Percentiles rank a stretch among this genome's conserved stretches.
Conservation (phyloP, 768 basidiomycete species). For the Tulasnella sp. region DNA sequence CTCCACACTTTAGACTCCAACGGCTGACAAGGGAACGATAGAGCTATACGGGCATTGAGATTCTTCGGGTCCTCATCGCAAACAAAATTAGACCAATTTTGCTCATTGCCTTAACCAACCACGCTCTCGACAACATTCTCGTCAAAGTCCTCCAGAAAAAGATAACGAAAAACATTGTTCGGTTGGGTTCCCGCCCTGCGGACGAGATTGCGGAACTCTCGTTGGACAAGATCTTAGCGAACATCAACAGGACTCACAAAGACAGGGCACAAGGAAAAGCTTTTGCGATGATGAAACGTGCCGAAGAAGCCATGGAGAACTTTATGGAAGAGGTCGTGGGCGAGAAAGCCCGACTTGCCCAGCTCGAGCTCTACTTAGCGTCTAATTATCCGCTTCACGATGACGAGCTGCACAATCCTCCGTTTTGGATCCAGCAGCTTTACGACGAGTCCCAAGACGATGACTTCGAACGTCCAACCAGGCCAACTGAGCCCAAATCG, state of each 20-base stretch:
- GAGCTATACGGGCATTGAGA: conserved; percentile 71
- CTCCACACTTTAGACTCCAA: not conserved
- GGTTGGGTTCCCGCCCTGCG: conserved; percentile 57
- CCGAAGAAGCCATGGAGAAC: conserved; percentile 53
- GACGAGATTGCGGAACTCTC: conserved; percentile 35
- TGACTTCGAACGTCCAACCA: not conserved
- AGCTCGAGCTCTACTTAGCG: conserved; percentile 51
- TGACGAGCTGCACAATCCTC: conserved; percentile 51
- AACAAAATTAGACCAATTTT: conserved; percentile 59
- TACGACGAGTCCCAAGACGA: conserved; percentile 36
- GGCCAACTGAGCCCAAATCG: not conserved
- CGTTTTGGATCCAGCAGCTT: conserved; percentile 52
- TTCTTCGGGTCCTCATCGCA: conserved; percentile 63
- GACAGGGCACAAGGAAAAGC: conserved; percentile 46
- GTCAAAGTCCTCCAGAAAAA: conserved; percentile 62
- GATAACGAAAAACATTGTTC: conserved; percentile 67
- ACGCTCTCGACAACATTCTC: conserved; percentile 76
- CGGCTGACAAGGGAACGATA: conserved; percentile 39
- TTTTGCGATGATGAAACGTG: conserved; percentile 49
- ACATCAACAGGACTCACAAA: not conserved
- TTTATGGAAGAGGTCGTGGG: conserved; percentile 53
- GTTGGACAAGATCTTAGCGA: not conserved
- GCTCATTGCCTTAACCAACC: conserved; percentile 73
- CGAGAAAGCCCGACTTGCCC: conserved; percentile 44
- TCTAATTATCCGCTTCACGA: conserved; percentile 56